Base-by-base conservation (phyloP, 129 eudicot species). In the Apium graveolens region DNA sequence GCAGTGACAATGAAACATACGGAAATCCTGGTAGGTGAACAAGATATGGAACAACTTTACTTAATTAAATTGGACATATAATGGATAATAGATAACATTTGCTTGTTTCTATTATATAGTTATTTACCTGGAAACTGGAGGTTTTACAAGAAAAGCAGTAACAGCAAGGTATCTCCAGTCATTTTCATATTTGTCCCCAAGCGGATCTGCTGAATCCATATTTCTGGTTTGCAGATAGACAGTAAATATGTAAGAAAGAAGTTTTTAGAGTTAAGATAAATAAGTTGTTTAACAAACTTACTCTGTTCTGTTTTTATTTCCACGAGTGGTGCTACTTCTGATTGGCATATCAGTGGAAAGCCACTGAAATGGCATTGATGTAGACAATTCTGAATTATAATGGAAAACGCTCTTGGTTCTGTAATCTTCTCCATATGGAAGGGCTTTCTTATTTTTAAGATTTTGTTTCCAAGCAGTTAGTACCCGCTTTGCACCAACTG, bases 151-250 rank as follows among this genome's bases (percentile, higher is more conserved):
- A 85, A 95, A 96, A 81, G 99, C 92, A 77, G 97, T 92, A 70
- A 96, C 97, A 31, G 90, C 95, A 38, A 96, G 84, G 79, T 91
- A 96, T 81, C 98, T 94, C 98, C 98, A 95, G 85, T 95, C 98
- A 83, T 95, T 90, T 84, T 96, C 99, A 83, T 31, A 62, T 80
- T 70, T 73, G 85, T 86, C 90, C n/a, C 42, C 88, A 86, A 53
- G 83, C 80, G 21, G 70, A 63, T 29, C 17, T 57, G 49, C 66
- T 21, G 83, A 76, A 46, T 66, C 78, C 60, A 63, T 43, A 7
- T 76, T 80, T 78, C 44, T 73, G 79, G 68, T 78, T 73, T 78
- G 79, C 24, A 79, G 70, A 71, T 78, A 70, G 73, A 31, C 14
- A 80, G 74, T 78, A 66, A 79, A 82, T 84, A 39, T 37, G 60